Base-by-base conservation (phyloP, 2,329 filamentous ascomycete genomes). In the Colletotrichum musicola region DNA sequence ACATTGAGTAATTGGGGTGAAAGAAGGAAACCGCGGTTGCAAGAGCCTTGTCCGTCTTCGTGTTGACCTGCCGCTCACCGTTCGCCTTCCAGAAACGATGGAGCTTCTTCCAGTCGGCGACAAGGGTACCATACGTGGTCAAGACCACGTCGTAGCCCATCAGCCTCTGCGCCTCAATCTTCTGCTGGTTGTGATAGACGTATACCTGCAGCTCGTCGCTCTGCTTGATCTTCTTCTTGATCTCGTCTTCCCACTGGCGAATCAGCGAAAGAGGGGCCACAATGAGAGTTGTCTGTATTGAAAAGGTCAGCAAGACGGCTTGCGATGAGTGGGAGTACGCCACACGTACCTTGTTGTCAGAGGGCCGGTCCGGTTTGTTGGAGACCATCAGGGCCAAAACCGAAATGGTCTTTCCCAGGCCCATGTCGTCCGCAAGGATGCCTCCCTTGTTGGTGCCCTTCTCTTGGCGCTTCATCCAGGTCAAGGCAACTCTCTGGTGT, bases 241-340 rank as follows among this genome's bases (percentile, higher is more conserved):
- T 93, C 77, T 97, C 94, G 55, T 90, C 86, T 74, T 93, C 89
- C 94, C 94, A 97, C 77, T 97, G 94, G 16, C 90, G 88, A 77
- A 97, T 87, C 16, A 97, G 82, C 3, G 93, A 90, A 12, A 97
- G 89, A 0, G 94, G 94, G 0, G 91, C 93, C 55, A 97, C 85
- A 55, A 97, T 93, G 25, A 97, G 81, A n/a, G 90, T 96, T 0
- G 94, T 94, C 83, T 93, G 20, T 25, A 10, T 16, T 30, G 4
- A 53, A 50, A 38, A 12, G 59, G 13, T 65, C 14, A 69, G 71
- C 64, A 27, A 62, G 30, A 25, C 6, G 30, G 7, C 30, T 5
- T 35, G 30, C 20, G 10, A 30, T n/a, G 22, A 18, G 25, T 49
- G 40, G 40, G 22, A 7, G 54, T 27, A 42, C 57, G 13, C 50